phyloP scores from a whole-genome alignment of 192 early-diverging fungal genomes.

The Entomortierella chlamydospora region DNA sequence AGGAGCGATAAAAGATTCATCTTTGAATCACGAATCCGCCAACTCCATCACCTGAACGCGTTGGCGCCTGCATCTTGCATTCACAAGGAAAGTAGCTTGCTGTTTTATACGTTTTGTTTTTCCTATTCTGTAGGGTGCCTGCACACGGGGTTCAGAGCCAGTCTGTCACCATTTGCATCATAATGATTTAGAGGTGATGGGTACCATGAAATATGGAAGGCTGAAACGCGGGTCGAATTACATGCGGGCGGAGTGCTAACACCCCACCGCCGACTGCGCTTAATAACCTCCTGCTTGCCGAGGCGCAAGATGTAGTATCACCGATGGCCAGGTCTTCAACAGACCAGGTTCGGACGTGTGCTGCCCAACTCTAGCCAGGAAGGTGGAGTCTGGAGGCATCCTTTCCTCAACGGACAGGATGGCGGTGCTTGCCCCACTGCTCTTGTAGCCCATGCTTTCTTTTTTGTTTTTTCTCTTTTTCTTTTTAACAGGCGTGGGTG shows the following conservation, averaged over 20 bases:
- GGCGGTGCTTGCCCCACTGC: conserved; percentile 32
- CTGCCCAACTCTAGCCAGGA: conserved; percentile 38
- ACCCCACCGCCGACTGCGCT: conserved; percentile 36
- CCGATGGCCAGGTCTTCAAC: conserved; percentile 31
- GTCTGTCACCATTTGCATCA: conserved; percentile 31
- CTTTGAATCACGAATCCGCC: too few relatives aligned
- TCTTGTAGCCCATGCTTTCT: conserved; percentile 26
- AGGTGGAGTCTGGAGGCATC: conserved; percentile 39
- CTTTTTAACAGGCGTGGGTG: conserved; percentile 16
- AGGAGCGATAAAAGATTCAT: too few relatives aligned
- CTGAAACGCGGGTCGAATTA: conserved; percentile 47
- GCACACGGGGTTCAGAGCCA: not conserved
- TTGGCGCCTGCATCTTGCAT: too few relatives aligned
- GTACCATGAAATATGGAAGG: conserved; percentile 30
- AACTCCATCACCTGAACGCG: too few relatives aligned
- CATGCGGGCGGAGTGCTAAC: conserved; percentile 40
- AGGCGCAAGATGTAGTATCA: conserved; percentile 40
- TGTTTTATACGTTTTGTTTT: not conserved
- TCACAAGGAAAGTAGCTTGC: not conserved
- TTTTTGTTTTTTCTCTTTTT: conserved; percentile 8
- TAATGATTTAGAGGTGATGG: conserved; percentile 46
- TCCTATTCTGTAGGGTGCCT: not conserved
- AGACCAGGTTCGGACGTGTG: conserved; percentile 17
- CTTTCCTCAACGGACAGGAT: conserved; percentile 43
- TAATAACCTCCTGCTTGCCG: conserved; percentile 37